Evolutionary conservation across 2,329 filamentous ascomycete genomes (phyloP), one percentile per base, ranked within the genome.

Genomic region (Hysterium pulicare): DNA sequence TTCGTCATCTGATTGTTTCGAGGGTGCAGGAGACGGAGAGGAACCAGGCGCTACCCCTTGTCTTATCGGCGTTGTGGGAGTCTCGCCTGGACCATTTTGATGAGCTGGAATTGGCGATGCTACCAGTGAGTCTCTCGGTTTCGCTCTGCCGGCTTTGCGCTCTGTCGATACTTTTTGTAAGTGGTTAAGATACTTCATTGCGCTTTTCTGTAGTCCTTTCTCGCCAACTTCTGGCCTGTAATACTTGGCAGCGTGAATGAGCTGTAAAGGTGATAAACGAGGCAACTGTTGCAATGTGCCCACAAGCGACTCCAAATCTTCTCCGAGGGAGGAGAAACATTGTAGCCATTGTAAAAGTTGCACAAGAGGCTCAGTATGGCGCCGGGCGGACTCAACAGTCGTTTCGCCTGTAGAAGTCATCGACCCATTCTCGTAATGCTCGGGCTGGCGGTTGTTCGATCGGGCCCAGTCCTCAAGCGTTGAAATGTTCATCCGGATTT

Each of bases 401-500:
- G 82, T 87, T 62, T 97, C 93, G 3, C 91, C 91, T 1, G 84
- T 87, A 5, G 87, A 83, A 15, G 79, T 86, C 67, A 88, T 90
- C 40, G 91, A 90, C 15, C 91, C 91, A 54, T 90, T 86, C 66
- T 98, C 91, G 64, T 89, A 97, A 67, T 97, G 91, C 61, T 97
- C 93, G 1, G 93, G 90, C 54, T 94, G 85, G 21, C 93, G 82
- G 63, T 95, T 97, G 68, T 98, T 98, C 13, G 81, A 78, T 22
- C 91, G 80, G 1, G 93, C 91, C 93, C 93, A 98, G 61, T 98
- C 93, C 66, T 98, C 93, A 16, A 98, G 73, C 6, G 84, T 85
- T 0, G 93, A 97, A 5, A 98, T 83, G 63, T 98, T 98, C 90
- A 98, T 97, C 53, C 93, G 87, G 55, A 98, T 97, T 66, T 98